Base-by-base conservation (phyloP, 768 basidiomycete genomes). In the Suillus spraguei region DNA sequence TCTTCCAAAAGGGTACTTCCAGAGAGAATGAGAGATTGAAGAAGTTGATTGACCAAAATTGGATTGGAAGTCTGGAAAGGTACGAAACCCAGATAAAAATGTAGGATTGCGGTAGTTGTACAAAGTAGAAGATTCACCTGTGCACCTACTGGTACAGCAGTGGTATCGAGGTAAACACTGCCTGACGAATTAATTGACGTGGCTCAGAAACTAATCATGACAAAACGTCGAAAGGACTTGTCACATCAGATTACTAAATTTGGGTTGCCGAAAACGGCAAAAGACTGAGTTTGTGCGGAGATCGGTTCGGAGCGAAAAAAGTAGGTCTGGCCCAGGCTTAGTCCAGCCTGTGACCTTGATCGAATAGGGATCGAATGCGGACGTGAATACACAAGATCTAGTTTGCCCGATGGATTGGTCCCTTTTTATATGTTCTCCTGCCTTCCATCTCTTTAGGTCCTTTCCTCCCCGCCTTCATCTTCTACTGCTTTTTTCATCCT, bases 391-490 rank as follows among this genome's bases (percentile, higher is more conserved):
- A 75, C 72, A 74, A 76, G 71, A 77, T 72, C 71, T 58, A 11
- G n/a, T 61, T 24, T 64, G 59, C 67, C 76, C 74, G 76, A 75
- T 77, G 63, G 55, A 39, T 67, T 70, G 74, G 73, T 73, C 72
- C 72, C 74, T 72, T 76, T 58, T 72, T 79, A 75, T 77, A 75
- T 77, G 75, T 70, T 75, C 72, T 72, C 73, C 73, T 74, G 70
- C 74, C 65, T 71, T 74, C 70, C 67, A 73, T 71, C 72, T 75
- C 69, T 71, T 70, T 67, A 67, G 63, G 68, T 64, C 64, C 67
- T 70, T 73, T 70, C 71, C 69, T 70, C 71, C 72, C 68, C 67
- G 69, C 74, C 68, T 71, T 67, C 72, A 73, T 67, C 68, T 64
- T 69, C 68, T 63, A 49, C 69, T 22, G 53, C 67, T 66, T 47